These are phyloP conservation scores for Chlorociboria aeruginascens DNA, from an alignment of 495 filamentous ascomycete species.

Conservation along the genomic window DNA sequence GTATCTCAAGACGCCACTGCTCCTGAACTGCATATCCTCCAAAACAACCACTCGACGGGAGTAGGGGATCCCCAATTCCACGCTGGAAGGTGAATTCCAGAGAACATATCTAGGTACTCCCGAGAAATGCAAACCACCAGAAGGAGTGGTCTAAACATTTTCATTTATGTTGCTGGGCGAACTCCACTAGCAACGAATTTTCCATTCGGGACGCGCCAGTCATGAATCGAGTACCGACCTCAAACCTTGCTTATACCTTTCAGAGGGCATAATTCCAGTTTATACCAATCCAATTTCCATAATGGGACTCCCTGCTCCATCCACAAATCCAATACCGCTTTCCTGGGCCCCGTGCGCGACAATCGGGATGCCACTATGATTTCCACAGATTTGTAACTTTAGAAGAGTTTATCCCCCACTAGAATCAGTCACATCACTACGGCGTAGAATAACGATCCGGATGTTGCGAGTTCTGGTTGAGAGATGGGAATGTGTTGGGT, in stretches of 20 bases:
- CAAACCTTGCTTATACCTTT: too few species aligned
- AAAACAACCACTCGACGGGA: neutral
- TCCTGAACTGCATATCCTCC: slow-evolving; percentile 4
- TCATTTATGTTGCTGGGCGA: neutral
- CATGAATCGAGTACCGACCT: too few species aligned
- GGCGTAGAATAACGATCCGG: slow-evolving; percentile 25
- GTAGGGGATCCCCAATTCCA: slow-evolving; percentile 20
- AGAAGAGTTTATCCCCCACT: slow-evolving; percentile 27
- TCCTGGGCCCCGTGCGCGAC: slow-evolving; percentile 2
- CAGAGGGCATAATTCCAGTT: too few species aligned
- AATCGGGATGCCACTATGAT: slow-evolving; percentile 3
- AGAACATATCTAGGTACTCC: slow-evolving; percentile 11
- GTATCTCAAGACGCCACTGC: too few species aligned
- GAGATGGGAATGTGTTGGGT: slow-evolving; percentile 19
- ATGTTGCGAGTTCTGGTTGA: slow-evolving; percentile 25
- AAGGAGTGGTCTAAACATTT: neutral
- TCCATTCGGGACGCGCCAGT: too few species aligned
- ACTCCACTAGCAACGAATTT: neutral
- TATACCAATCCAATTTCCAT: too few species aligned
- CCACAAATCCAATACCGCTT: neutral
- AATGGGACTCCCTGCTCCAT: neutral
- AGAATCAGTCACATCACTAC: slow-evolving; percentile 26
- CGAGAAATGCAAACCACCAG: slow-evolving; percentile 7
- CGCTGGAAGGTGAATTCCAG: slow-evolving; percentile 15
- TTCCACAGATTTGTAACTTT: neutral